Percentiles rank a stretch among this genome's conserved stretches.
These are phyloP conservation scores for Microbotryomycetes sp. DNA, from an alignment of 1,284 basidiomycete genomes.

Conservation along the genomic window DNA sequence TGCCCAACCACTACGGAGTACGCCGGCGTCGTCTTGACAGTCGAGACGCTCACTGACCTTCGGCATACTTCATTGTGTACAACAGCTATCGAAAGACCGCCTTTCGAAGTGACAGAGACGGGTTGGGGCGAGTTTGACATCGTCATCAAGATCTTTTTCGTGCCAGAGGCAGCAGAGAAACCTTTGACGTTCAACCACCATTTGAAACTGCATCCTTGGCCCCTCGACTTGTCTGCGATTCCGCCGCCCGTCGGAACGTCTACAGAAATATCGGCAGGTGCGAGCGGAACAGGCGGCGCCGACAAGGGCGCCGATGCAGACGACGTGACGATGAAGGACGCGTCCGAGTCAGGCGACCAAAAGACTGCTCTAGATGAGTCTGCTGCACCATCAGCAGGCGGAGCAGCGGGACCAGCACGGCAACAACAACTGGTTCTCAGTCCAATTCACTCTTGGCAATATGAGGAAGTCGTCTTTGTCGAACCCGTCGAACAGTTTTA, in stretches of 20 bases:
- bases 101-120: conserved; percentile 91
- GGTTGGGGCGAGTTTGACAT: conserved; percentile 99
- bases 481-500: conserved; percentile 89
- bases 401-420: conserved; percentile 9
- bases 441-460: conserved; percentile 94
- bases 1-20: conserved; percentile 78
- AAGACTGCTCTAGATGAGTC: conserved; percentile 11
- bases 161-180: conserved; percentile 88
- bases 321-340: conserved; percentile 4
- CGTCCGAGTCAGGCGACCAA: conserved; percentile 2
- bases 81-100: conserved; percentile 80
- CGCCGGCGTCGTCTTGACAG: neutral
- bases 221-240: conserved; percentile 47
- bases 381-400: neutral
- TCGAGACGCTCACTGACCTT: neutral
- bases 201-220: conserved; percentile 94
- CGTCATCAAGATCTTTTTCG: conserved; percentile 84
- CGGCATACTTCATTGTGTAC: neutral
- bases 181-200: conserved; percentile 79
- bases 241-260: conserved; percentile 46
- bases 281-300: conserved; percentile 12
- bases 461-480: conserved; percentile 95
- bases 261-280: conserved; percentile 13
- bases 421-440: conserved; percentile 9
- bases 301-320: neutral